phyloP scores from a whole-genome alignment of 352 stramenopile genomes.

The Phytophthora vignae region DNA sequence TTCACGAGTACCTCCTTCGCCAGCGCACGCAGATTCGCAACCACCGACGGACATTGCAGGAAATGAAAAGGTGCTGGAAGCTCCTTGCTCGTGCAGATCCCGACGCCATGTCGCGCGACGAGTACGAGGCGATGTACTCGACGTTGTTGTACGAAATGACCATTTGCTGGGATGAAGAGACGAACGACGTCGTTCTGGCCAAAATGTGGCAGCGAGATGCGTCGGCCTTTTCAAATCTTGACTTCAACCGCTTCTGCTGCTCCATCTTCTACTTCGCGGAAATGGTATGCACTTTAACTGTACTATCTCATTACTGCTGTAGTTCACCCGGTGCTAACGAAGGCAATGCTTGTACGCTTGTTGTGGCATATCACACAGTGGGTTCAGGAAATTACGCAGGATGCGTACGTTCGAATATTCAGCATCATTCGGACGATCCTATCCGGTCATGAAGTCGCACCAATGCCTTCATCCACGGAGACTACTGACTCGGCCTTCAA shows the following conservation, averaged over 20 bases:
- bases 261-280: slow-evolving; percentile 69
- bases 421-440: slow-evolving; percentile 31
- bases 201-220: slow-evolving; percentile 65
- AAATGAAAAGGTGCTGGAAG: slow-evolving; percentile 59
- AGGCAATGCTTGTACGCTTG: background rate
- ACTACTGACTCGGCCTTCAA: slow-evolving; percentile 15
- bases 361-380: slow-evolving; percentile 11
- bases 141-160: slow-evolving; percentile 69
- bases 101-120: slow-evolving; percentile 34
- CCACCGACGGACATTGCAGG: slow-evolving; percentile 39
- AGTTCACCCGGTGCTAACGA: background rate
- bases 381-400: slow-evolving; percentile 30
- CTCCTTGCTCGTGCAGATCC: slow-evolving; percentile 21
- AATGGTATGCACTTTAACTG: slow-evolving; percentile 44
- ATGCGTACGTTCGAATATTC: slow-evolving; percentile 38
- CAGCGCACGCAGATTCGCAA: slow-evolving; percentile 61
- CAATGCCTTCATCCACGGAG: background rate
- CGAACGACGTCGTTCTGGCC: slow-evolving; percentile 46
- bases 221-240: slow-evolving; percentile 39
- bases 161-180: slow-evolving; percentile 68
- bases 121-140: slow-evolving; percentile 61
- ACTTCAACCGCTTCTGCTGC: slow-evolving; percentile 66
- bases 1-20: slow-evolving; percentile 51
- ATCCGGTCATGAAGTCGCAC: slow-evolving; percentile 8
- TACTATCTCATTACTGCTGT: background rate